phyloP scores from a whole-genome alignment of 1,139 yeast species.

The Saccharomyces pastorianus region DNA sequence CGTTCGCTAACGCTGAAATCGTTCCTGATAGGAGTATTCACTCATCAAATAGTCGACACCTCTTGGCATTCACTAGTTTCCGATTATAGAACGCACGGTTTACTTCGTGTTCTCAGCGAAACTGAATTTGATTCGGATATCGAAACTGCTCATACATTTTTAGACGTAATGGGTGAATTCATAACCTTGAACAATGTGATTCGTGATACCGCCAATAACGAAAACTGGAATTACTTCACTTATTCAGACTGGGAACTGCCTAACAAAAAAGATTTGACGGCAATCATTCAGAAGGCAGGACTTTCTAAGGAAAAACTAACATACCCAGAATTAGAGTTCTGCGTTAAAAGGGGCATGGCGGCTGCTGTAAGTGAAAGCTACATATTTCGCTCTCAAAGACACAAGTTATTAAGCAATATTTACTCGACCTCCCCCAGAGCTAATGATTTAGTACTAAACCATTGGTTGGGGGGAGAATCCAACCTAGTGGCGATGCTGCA shows the following conservation, averaged over 20 bases:
- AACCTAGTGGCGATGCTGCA: slow-evolving; percentile 14
- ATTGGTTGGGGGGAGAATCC: slow-evolving; percentile 23
- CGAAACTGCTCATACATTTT: slow-evolving; percentile 40
- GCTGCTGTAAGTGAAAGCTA: slow-evolving; percentile 26
- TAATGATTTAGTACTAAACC: slow-evolving; percentile 16
- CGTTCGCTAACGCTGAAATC: slow-evolving; percentile 36
- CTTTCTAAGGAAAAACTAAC: slow-evolving; percentile 6
- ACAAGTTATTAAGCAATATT: slow-evolving; percentile 11
- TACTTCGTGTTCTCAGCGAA: slow-evolving; percentile 39
- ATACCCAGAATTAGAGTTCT: slow-evolving; percentile 31
- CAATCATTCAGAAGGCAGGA: slow-evolving; percentile 20
- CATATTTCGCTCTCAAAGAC: slow-evolving; percentile 9
- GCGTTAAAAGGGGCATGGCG: slow-evolving; percentile 45
- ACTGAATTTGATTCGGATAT: slow-evolving; percentile 44
- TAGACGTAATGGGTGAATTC: slow-evolving; percentile 58
- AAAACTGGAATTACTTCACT: slow-evolving; percentile 26
- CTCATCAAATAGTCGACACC: slow-evolving; percentile 53
- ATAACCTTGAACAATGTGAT: slow-evolving; percentile 36
- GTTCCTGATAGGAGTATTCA: slow-evolving; percentile 45
- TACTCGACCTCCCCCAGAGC: slow-evolving; percentile 16
- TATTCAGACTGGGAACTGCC: slow-evolving; percentile 42
- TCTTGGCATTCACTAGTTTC: slow-evolving; percentile 55
- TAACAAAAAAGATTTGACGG: slow-evolving; percentile 34
- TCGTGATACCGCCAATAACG: slow-evolving; percentile 20
- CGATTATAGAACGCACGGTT: slow-evolving; percentile 37